Evolutionary conservation across 2,329 filamentous ascomycete species (phyloP).

Genomic region (Fusarium torulosum): DNA sequence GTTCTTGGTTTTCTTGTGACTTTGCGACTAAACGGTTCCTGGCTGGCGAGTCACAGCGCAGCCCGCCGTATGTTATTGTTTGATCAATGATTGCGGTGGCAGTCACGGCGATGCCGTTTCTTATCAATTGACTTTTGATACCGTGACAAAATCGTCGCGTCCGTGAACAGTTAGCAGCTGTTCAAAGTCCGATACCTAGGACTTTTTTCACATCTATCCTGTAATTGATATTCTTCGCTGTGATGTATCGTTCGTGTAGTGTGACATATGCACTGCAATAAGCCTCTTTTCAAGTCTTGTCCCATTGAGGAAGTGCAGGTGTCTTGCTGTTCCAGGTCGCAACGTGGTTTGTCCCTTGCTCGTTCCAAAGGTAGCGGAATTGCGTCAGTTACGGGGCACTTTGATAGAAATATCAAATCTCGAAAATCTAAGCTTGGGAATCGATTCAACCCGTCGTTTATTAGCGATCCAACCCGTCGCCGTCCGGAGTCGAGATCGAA

Average conservation of each 20-base stretch:
- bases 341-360: slow-evolving; percentile 43
- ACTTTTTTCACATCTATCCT: slow-evolving; percentile 29
- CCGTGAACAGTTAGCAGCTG: slow-evolving; percentile 9
- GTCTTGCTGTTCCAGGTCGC: slow-evolving; percentile 31
- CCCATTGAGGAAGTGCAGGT: slow-evolving; percentile 42
- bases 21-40: slow-evolving; percentile 36
- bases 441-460: slow-evolving; percentile 43
- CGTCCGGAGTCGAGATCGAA: slow-evolving; percentile 28
- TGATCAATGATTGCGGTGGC: slow-evolving; percentile 38
- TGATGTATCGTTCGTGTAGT: slow-evolving; percentile 40
- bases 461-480: slow-evolving; percentile 43
- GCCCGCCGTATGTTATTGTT: slow-evolving; percentile 25
- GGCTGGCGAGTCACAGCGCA: slow-evolving; percentile 43
- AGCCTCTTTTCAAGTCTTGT: slow-evolving; percentile 38
- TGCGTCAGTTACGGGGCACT: slow-evolving; percentile 40
- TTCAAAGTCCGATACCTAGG: slow-evolving; percentile 12
- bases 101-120: slow-evolving; percentile 27
- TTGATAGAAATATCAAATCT: slow-evolving; percentile 35
- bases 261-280: slow-evolving; percentile 40
- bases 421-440: slow-evolving; percentile 29
- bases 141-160: background rate
- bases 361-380: slow-evolving; percentile 38
- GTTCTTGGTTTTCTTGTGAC: slow-evolving; percentile 30
- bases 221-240: slow-evolving; percentile 20
- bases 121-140: slow-evolving; percentile 22